These are phyloP conservation scores for Aurantiochytrium sp. DNA, from an alignment of 108 stramenopile species.

Conservation along the genomic window DNA sequence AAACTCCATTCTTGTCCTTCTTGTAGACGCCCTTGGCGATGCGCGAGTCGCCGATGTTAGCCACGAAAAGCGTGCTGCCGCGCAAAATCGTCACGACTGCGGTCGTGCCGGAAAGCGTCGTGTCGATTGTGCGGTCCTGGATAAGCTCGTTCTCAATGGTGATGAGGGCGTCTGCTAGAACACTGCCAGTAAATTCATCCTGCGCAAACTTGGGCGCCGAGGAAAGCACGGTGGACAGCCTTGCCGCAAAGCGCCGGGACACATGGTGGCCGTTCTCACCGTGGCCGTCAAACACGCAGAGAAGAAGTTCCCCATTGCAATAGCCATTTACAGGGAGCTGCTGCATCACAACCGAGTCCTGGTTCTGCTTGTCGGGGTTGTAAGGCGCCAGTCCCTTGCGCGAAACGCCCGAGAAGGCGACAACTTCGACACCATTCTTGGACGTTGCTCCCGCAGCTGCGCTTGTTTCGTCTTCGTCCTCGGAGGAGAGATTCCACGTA, in stretches of 20 bases:
- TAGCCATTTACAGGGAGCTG: slow-evolving; percentile 59
- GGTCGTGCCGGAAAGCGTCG: slow-evolving; percentile 89
- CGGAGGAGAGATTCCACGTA: background rate
- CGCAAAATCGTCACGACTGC: slow-evolving; percentile 83
- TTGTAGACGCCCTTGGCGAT: slow-evolving; percentile 44
- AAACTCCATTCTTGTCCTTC: background rate
- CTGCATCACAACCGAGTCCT: slow-evolving; percentile 91
- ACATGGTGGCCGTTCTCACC: slow-evolving; percentile 93
- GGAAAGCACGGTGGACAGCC: slow-evolving; percentile 75
- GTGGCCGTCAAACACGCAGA: slow-evolving; percentile 93
- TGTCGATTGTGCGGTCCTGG: slow-evolving; percentile 80
- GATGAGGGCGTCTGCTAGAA: slow-evolving; percentile 59
- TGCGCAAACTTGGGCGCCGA: slow-evolving; percentile 69
- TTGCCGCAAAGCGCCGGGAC: slow-evolving; percentile 74
- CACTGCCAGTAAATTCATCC: slow-evolving; percentile 56
- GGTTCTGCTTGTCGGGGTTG: slow-evolving; percentile 97
- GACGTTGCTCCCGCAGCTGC: too few relatives aligned
- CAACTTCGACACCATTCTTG: slow-evolving; percentile 51
- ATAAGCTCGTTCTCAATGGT: slow-evolving; percentile 78
- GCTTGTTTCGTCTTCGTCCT: background rate
- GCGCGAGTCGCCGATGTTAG: slow-evolving; percentile 87
- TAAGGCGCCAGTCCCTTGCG: slow-evolving; percentile 97
- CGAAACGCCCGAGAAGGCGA: slow-evolving; percentile 85
- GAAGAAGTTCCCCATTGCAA: slow-evolving; percentile 73
- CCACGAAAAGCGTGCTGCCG: slow-evolving; percentile 71